phyloP scores from a whole-genome alignment of 2,329 filamentous ascomycete genomes.

The Clonostachys byssicola region DNA sequence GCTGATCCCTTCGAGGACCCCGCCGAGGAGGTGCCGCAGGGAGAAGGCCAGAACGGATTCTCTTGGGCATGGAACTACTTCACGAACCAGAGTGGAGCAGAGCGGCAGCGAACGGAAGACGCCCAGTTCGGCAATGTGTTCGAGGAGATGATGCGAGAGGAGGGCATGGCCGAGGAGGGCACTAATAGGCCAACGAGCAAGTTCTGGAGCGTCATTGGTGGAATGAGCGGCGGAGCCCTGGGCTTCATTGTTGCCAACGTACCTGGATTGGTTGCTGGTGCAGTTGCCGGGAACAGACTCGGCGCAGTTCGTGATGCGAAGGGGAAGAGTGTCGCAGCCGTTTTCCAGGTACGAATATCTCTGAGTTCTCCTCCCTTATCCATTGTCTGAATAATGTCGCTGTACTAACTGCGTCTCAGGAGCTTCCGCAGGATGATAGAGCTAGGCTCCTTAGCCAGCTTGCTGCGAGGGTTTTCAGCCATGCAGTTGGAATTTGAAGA shows the following conservation, averaged over 20 bases:
- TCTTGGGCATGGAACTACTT: conserved; percentile 75
- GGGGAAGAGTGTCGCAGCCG: conserved; percentile 91
- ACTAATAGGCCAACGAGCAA: conserved; percentile 58
- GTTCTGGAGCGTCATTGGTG: conserved; percentile 86
- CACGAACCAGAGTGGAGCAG: conserved; percentile 19
- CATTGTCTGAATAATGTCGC: neutral
- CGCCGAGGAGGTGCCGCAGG: conserved; percentile 32
- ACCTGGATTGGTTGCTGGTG: conserved; percentile 82
- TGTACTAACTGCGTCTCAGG: conserved; percentile 33
- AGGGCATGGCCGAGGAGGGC: conserved; percentile 73
- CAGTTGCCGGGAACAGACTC: conserved; percentile 88
- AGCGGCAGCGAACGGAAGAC: conserved; percentile 53
- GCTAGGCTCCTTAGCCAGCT: conserved; percentile 78
- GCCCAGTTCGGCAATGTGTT: conserved; percentile 87
- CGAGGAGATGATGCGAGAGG: conserved; percentile 84
- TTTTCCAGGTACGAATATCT: conserved; percentile 59
- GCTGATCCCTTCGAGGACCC: conserved; percentile 42
- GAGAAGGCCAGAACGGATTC: conserved; percentile 47
- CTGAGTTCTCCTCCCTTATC: neutral
- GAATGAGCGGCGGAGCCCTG: conserved; percentile 80
- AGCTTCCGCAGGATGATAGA: conserved; percentile 79
- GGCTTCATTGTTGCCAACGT: conserved; percentile 96
- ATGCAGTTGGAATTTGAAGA: conserved; percentile 57
- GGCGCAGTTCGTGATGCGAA: conserved; percentile 84
- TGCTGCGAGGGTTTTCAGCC: conserved; percentile 81